Evolutionary conservation across 2,329 filamentous ascomycete genomes (phyloP).

Genomic region (Botrytis byssoidea): DNA sequence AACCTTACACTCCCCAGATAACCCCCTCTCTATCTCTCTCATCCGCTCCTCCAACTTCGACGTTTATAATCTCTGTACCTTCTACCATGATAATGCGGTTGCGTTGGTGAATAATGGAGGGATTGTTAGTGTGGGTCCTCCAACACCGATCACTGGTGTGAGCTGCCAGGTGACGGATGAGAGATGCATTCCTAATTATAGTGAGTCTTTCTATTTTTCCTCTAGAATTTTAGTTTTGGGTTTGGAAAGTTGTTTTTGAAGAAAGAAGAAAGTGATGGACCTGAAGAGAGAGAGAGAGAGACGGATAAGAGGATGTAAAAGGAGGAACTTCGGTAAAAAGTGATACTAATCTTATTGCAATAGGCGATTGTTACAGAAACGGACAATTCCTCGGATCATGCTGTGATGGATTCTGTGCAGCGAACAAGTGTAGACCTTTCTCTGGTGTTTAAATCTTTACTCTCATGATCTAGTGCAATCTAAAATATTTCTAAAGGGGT

Average conservation of each 20-base stretch:
- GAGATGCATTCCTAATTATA: constrained; percentile 16
- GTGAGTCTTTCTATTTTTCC: not conserved
- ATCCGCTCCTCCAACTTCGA: constrained; percentile 21
- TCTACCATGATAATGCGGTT: not conserved
- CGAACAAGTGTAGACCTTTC: constrained; percentile 20
- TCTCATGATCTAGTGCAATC: not conserved
- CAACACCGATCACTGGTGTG: constrained; percentile 8
- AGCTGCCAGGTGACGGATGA: constrained; percentile 4
- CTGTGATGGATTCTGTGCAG: constrained; percentile 20
- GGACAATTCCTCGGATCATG: constrained; percentile 13
- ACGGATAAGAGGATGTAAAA: fast-evolving
- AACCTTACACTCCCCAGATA: not conserved
- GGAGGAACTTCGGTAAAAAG: too few relatives aligned
- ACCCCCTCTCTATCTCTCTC: constrained; percentile 15
- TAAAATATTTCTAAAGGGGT: fast-evolving
- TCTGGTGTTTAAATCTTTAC: not conserved
- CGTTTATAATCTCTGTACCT: constrained; percentile 7
- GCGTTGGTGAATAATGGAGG: constrained; percentile 11
- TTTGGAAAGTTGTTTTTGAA: not conserved
- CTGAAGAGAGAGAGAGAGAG: too few relatives aligned
- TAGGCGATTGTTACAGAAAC: constrained; percentile 12
- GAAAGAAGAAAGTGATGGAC: fast-evolving
- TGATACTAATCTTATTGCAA: not conserved
- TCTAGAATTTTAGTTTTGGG: not conserved
- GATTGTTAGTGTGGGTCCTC: constrained; percentile 11